Conservation (phyloP, 257 asterid species). For the Jasminum sambac region DNA sequence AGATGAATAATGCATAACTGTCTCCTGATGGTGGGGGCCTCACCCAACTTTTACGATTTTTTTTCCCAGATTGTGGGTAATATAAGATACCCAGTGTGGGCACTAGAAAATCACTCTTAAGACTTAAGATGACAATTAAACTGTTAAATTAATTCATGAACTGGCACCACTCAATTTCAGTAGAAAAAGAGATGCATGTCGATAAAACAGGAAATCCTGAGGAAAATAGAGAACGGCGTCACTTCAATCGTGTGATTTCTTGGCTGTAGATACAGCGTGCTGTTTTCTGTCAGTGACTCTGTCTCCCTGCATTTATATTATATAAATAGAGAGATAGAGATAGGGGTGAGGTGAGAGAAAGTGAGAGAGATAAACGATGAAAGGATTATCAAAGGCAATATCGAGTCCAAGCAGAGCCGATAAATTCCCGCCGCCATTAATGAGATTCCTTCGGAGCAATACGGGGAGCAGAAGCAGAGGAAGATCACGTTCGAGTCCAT, state of each 20-base stretch:
- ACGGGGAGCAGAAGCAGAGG: slow-evolving; percentile 46
- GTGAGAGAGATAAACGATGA: slow-evolving; percentile 23
- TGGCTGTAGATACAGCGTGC: neutral
- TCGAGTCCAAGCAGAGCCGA: slow-evolving; percentile 49
- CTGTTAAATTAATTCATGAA: no score
- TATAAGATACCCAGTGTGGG: no score
- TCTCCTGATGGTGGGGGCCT: no score
- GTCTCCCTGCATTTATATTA: neutral
- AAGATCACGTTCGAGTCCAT: slow-evolving; percentile 40
- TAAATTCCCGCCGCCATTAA: slow-evolving; percentile 46
- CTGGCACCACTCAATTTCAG: no score
- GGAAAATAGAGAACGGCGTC: no score
- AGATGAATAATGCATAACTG: no score
- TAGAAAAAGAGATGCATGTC: no score
- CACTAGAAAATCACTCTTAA: no score
- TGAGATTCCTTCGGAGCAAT: slow-evolving; percentile 44
- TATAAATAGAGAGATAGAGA: neutral
- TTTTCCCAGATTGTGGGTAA: no score
- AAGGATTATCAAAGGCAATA: slow-evolving; percentile 30
- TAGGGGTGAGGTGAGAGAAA: neutral
- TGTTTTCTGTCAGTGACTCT: neutral
- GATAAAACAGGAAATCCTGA: no score
- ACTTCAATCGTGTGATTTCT: neutral
- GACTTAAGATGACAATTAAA: no score
- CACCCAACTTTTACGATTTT: no score